phyloP scores from a whole-genome alignment of 352 stramenopile species.

The Phytophthora cryptogea region DNA sequence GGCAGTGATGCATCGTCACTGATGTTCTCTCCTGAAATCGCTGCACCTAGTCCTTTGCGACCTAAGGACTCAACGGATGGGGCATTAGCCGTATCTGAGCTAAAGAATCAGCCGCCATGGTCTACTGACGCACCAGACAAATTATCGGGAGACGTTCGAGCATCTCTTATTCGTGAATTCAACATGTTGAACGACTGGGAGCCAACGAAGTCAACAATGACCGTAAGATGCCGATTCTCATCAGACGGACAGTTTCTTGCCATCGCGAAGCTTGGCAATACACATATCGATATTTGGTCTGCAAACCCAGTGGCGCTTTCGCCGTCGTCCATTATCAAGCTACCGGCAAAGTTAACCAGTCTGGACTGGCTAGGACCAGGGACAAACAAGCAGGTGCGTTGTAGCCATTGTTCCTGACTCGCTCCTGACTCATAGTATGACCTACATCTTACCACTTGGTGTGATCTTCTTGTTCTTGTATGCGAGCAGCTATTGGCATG shows the following conservation, averaged over 20 bases:
- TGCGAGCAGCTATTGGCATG: conserved; percentile 33
- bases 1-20: conserved; percentile 18
- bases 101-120: conserved; percentile 17
- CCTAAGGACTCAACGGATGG: conserved; percentile 2
- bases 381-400: conserved; percentile 36
- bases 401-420: neutral
- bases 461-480: neutral
- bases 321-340: conserved; percentile 29
- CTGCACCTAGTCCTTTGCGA: conserved; percentile 4
- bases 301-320: conserved; percentile 32
- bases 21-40: conserved; percentile 33
- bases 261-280: conserved; percentile 41
- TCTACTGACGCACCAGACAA: conserved; percentile 9
- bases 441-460: conserved; percentile 7
- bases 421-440: neutral
- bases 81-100: conserved; percentile 10
- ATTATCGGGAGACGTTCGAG: conserved; percentile 4
- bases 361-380: conserved; percentile 39
- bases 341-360: conserved; percentile 30
- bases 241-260: conserved; percentile 43
- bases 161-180: conserved; percentile 44
- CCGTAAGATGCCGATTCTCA: conserved; percentile 40
- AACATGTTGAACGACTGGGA: conserved; percentile 47
- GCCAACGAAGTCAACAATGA: conserved; percentile 36
- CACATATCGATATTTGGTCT: conserved; percentile 52